Conservation (phyloP, 1,284 basidiomycete species). For the Trichosporon asahii region DNA sequence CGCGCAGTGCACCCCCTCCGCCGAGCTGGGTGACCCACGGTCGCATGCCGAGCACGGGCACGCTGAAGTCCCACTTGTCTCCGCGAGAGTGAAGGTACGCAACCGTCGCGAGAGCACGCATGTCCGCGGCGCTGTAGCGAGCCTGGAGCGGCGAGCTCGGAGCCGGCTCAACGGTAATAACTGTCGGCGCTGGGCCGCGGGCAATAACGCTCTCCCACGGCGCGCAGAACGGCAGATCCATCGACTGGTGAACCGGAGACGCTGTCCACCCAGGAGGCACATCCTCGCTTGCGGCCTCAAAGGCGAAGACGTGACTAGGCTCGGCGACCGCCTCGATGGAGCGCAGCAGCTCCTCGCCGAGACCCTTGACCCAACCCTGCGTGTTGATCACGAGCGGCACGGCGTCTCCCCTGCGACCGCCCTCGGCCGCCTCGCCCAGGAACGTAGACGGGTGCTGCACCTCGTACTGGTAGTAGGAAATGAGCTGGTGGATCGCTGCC, state of each 20-base stretch:
- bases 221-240: constrained; percentile 21
- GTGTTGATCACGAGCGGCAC: constrained; percentile 90
- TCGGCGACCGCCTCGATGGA: constrained; percentile 66
- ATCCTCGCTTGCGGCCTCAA: constrained; percentile 34
- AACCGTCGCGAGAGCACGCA: constrained; percentile 67
- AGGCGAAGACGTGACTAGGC: constrained; percentile 66
- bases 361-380: constrained; percentile 94
- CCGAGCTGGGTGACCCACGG: constrained; percentile 67
- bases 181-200: neutral
- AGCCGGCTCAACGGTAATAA: constrained; percentile 38
- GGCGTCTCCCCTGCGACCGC: constrained; percentile 54
- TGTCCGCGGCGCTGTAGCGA: constrained; percentile 67
- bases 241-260: constrained; percentile 26
- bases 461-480: constrained; percentile 69
- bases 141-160: constrained; percentile 49
- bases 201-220: neutral
- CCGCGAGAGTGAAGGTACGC: constrained; percentile 68
- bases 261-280: constrained; percentile 32
- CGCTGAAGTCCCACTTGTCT: constrained; percentile 63
- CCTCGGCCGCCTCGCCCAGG: constrained; percentile 19
- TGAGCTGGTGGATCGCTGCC: constrained; percentile 63
- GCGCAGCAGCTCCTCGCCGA: constrained; percentile 74
- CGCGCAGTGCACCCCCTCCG: constrained; percentile 57
- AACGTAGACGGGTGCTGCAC: constrained; percentile 57
- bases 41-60: constrained; percentile 63